phyloP scores from a whole-genome alignment of 129 eudicot species.

The Centaurea solstitialis region DNA sequence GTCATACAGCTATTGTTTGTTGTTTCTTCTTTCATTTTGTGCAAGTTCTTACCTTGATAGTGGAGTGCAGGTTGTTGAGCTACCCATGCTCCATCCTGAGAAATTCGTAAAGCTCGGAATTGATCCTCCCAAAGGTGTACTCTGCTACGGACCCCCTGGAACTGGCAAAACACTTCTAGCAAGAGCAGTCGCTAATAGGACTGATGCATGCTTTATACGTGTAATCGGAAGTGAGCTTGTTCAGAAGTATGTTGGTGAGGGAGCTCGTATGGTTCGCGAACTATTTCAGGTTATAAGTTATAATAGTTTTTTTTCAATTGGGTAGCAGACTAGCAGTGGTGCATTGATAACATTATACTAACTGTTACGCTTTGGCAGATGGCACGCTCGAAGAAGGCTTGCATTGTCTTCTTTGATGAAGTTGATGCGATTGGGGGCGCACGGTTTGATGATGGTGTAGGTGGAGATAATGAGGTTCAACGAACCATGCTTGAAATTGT shows the following conservation, averaged over 20 bases:
- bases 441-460: conserved; percentile 93
- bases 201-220: conserved; percentile 95
- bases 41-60: neutral
- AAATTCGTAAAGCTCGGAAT: conserved; percentile 98
- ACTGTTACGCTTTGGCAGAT: conserved; percentile 47
- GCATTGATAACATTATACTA: neutral
- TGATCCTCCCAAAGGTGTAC: conserved; percentile 99
- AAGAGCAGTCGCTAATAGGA: conserved; percentile 93
- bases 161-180: conserved; percentile 98
- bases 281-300: conserved; percentile 70
- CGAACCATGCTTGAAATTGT: conserved; percentile 99
- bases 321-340: too few relatives aligned
- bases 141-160: conserved; percentile 98
- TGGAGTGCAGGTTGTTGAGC: conserved; percentile 76
- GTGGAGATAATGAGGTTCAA: conserved; percentile 98
- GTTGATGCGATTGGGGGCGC: conserved; percentile 99
- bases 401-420: conserved; percentile 91
- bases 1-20: neutral
- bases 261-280: conserved; percentile 98
- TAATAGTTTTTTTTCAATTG: neutral
- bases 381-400: conserved; percentile 98
- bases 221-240: conserved; percentile 96
- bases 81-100: conserved; percentile 99
- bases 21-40: neutral
- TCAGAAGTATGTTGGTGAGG: conserved; percentile 96